Conservation (phyloP, 83 land plant species). For the Diphasiastrum complanatum region DNA sequence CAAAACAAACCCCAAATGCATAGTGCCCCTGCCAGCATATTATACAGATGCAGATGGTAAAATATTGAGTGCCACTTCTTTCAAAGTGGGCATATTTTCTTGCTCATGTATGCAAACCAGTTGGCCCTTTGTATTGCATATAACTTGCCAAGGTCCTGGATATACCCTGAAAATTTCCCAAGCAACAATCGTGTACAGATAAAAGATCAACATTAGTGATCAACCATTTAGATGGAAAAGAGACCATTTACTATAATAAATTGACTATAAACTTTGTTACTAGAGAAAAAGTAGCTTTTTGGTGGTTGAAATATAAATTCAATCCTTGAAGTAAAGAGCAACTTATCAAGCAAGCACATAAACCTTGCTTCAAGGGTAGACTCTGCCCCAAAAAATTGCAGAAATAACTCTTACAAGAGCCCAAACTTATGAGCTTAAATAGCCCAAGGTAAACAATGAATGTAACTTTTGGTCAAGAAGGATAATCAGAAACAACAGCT, state of each 20-base stretch:
- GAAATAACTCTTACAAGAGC: too few relatives aligned
- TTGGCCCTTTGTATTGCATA: conserved; percentile 39
- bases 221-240: not conserved
- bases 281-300: too few relatives aligned
- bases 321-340: too few relatives aligned
- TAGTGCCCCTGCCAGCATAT: too few relatives aligned
- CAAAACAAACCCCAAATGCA: too few relatives aligned
- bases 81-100: conserved; percentile 81
- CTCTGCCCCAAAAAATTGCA: too few relatives aligned
- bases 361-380: too few relatives aligned
- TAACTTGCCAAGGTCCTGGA: conserved; percentile 91
- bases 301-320: too few relatives aligned
- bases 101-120: conserved; percentile 65
- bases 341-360: too few relatives aligned
- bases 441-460: too few relatives aligned
- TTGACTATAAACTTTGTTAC: not conserved
- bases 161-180: conserved; percentile 50
- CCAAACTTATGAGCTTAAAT: too few relatives aligned
- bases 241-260: not conserved
- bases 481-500: not conserved
- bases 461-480: not conserved
- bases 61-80: conserved; percentile 84
- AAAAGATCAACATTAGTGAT: not conserved
- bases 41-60: conserved; percentile 43
- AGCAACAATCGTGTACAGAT: not conserved